A percentile compares a stretch with the other conserved stretches of the same genome.
Evolutionary conservation across 345 rosid species (phyloP).

Genomic region (Atalantia buxifolia): DNA sequence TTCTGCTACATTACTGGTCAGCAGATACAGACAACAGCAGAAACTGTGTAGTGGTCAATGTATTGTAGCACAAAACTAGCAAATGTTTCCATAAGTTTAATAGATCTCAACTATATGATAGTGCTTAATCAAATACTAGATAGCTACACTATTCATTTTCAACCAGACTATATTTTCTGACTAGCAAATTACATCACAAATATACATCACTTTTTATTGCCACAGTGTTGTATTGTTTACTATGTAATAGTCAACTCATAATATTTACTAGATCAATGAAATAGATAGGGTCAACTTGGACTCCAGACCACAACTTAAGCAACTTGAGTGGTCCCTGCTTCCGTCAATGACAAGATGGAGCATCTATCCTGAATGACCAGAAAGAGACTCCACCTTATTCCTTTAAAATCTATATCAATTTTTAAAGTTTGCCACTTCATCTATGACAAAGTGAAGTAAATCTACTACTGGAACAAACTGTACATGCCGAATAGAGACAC

Average conservation of each 20-base stretch:
- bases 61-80: neutral
- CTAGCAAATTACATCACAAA: no score
- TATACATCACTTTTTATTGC: neutral
- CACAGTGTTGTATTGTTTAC: neutral
- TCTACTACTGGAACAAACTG: neutral
- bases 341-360: conserved; percentile 1
- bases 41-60: neutral
- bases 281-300: neutral
- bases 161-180: neutral
- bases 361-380: conserved; percentile 2
- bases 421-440: neutral
- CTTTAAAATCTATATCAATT: neutral
- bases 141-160: neutral
- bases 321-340: conserved; percentile 21
- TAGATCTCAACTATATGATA: neutral
- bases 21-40: neutral
- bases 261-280: neutral
- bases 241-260: neutral
- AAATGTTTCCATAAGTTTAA: neutral
- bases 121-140: neutral
- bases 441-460: neutral
- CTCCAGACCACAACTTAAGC: conserved; percentile 12
- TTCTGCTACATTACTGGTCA: neutral
- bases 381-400: neutral
- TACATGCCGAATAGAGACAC: neutral